Evolutionary conservation across 2,329 filamentous ascomycete genomes (phyloP).

Genomic region (Aaosphaeria pasadenensis): DNA sequence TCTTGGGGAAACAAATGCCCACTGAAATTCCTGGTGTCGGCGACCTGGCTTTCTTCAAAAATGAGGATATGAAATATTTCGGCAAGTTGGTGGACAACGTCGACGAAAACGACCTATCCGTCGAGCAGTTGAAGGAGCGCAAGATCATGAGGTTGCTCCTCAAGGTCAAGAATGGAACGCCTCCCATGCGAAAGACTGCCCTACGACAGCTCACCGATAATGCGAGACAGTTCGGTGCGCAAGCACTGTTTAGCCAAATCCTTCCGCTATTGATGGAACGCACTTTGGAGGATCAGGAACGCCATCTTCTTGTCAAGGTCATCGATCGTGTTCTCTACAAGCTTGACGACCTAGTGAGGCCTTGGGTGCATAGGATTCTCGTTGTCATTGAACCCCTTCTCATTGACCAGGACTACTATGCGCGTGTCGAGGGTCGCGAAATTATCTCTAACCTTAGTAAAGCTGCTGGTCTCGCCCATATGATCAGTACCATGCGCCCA

Average conservation of each 20-base stretch:
- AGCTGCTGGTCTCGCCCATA: slow-evolving; percentile 92
- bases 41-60: slow-evolving; percentile 96
- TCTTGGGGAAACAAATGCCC: slow-evolving; percentile 85
- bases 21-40: slow-evolving; percentile 95
- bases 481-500: slow-evolving; percentile 99
- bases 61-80: slow-evolving; percentile 98
- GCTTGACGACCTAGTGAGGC: slow-evolving; percentile 91
- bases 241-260: slow-evolving; percentile 94
- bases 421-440: slow-evolving; percentile 93
- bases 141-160: slow-evolving; percentile 97
- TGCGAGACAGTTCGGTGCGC: slow-evolving; percentile 90
- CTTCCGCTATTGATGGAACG: slow-evolving; percentile 97
- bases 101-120: slow-evolving; percentile 85
- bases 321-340: slow-evolving; percentile 99
- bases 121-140: slow-evolving; percentile 94
- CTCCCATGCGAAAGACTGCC: slow-evolving; percentile 97
- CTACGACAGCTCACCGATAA: slow-evolving; percentile 97
- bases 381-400: slow-evolving; percentile 98
- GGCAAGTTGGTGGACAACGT: slow-evolving; percentile 93
- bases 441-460: slow-evolving; percentile 98
- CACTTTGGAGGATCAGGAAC: slow-evolving; percentile 94
- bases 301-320: slow-evolving; percentile 96
- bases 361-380: slow-evolving; percentile 96
- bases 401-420: slow-evolving; percentile 99
- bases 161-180: slow-evolving; percentile 99